Conservation (phyloP, 495 filamentous ascomycete genomes). For the Penicillium nucicola region DNA sequence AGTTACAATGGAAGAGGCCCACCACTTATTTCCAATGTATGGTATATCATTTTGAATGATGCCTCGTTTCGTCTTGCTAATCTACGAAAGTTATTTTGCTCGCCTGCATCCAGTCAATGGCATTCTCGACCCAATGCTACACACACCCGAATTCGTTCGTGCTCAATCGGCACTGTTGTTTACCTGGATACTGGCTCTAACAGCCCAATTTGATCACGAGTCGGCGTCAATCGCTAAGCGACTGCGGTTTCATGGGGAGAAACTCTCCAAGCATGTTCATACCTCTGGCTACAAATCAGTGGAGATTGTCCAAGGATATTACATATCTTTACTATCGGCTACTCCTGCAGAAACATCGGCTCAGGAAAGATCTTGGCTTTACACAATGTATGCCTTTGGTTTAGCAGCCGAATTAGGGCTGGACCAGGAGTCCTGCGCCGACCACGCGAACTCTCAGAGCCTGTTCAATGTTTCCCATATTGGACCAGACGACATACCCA, state of each 20-base stretch:
- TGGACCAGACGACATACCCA: background rate
- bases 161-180: slow-evolving; percentile 60
- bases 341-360: slow-evolving; percentile 20
- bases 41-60: background rate
- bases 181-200: slow-evolving; percentile 60
- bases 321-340: slow-evolving; percentile 25
- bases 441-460: background rate
- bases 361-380: slow-evolving; percentile 26
- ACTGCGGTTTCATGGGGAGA: slow-evolving; percentile 57
- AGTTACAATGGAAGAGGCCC: slow-evolving; percentile 52
- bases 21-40: slow-evolving; percentile 55
- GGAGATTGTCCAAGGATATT: slow-evolving; percentile 52
- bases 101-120: slow-evolving; percentile 63
- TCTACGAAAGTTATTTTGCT: slow-evolving; percentile 50
- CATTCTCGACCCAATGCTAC: slow-evolving; percentile 58
- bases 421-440: slow-evolving; percentile 10
- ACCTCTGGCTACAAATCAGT: slow-evolving; percentile 57
- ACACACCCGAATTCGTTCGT: slow-evolving; percentile 58
- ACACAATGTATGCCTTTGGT: slow-evolving; percentile 28
- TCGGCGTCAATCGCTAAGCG: slow-evolving; percentile 53
- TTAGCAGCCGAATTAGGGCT: slow-evolving; percentile 22
- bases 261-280: slow-evolving; percentile 55
- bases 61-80: background rate
- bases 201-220: slow-evolving; percentile 55
- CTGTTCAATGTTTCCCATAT: background rate